phyloP scores from a whole-genome alignment of 108 stramenopile genomes.

The Cylindrotheca fusiformis region DNA sequence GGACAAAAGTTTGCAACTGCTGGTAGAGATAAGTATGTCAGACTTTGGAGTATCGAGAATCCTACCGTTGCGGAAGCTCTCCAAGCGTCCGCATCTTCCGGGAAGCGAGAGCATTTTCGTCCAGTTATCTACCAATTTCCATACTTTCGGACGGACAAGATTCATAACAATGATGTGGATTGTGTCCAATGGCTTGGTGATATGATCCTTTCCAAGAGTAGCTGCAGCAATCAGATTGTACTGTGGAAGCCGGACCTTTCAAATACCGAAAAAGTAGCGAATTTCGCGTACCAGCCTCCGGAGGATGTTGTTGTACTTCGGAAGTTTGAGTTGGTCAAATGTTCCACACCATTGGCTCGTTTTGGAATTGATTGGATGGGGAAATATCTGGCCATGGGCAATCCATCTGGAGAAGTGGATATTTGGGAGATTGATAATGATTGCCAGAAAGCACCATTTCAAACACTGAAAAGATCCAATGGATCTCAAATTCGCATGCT shows the following conservation, averaged over 20 bases:
- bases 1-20: constrained; percentile 67
- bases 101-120: constrained; percentile 18
- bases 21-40: constrained; percentile 69
- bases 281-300: constrained; percentile 11
- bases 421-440: constrained; percentile 69
- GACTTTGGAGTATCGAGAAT: constrained; percentile 17
- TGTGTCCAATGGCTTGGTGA: constrained; percentile 78
- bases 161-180: constrained; percentile 82
- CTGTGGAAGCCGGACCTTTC: constrained; percentile 74
- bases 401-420: constrained; percentile 56
- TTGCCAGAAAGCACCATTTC: constrained; percentile 21
- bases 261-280: background rate
- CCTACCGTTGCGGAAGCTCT: constrained; percentile 13
- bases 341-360: constrained; percentile 29
- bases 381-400: constrained; percentile 65
- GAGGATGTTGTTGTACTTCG: constrained; percentile 16
- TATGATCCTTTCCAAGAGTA: constrained; percentile 75
- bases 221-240: constrained; percentile 51
- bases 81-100: constrained; percentile 7
- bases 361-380: constrained; percentile 49
- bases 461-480: background rate
- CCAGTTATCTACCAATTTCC: constrained; percentile 50
- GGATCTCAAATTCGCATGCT: constrained; percentile 48
- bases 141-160: constrained; percentile 59
- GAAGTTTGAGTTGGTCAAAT: constrained; percentile 1